A percentile compares a stretch with the other conserved stretches of the same genome.
Evolutionary conservation across 805 yeast species (phyloP).

Genomic region (Jamesozyma gamospora): DNA sequence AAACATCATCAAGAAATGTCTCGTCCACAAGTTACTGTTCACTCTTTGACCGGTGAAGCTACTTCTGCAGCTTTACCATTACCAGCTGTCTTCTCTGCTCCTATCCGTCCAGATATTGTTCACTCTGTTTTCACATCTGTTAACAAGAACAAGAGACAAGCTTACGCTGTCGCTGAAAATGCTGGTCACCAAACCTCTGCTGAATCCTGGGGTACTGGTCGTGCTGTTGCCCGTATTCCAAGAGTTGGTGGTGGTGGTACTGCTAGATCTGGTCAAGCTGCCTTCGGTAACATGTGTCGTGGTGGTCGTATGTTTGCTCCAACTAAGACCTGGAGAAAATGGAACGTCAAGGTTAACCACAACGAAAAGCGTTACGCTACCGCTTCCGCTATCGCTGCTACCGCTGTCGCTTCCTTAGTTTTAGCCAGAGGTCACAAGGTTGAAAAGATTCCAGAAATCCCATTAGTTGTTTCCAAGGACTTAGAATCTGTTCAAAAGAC

Average conservation of each 20-base stretch:
- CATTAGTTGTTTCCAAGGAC: slow-evolving; percentile 91
- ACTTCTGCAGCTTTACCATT: slow-evolving; percentile 77
- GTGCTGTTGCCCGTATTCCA: slow-evolving; percentile 99
- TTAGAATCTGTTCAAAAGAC: slow-evolving; percentile 91
- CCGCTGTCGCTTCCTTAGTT: slow-evolving; percentile 96
- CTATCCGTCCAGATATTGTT: slow-evolving; percentile 98
- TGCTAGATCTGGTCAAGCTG: slow-evolving; percentile 99
- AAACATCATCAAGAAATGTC: slow-evolving; percentile 29
- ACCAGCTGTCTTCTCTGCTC: slow-evolving; percentile 99
- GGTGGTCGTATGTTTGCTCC: slow-evolving; percentile 99
- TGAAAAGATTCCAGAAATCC: slow-evolving; percentile 96
- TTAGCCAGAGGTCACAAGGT: slow-evolving; percentile 99
- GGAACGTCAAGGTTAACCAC: slow-evolving; percentile 99
- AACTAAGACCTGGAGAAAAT: slow-evolving; percentile 99
- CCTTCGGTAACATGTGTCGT: slow-evolving; percentile 99
- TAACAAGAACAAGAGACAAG: slow-evolving; percentile 99
- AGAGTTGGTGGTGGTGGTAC: slow-evolving; percentile 99
- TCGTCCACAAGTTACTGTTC: slow-evolving; percentile 96
- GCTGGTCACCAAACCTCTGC: slow-evolving; percentile 99
- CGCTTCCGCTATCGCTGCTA: slow-evolving; percentile 98
- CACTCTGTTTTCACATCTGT: slow-evolving; percentile 97
- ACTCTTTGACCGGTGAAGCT: slow-evolving; percentile 79
- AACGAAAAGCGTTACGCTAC: slow-evolving; percentile 99
- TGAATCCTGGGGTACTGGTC: slow-evolving; percentile 99
- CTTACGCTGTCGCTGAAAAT: slow-evolving; percentile 98